Base-by-base conservation (phyloP, 148 eudicot genomes). In the Simmondsia chinensis region DNA sequence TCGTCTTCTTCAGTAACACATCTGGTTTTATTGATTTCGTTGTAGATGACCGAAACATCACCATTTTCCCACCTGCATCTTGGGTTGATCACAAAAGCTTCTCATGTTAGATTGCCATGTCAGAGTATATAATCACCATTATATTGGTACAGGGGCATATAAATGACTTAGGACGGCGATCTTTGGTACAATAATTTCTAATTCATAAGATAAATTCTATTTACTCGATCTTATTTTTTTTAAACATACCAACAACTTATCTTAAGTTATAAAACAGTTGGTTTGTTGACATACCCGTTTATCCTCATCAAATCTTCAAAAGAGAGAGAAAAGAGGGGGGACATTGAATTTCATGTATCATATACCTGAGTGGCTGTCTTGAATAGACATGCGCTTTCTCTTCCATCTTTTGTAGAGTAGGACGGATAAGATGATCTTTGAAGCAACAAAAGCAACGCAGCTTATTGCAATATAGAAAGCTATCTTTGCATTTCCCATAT, bases 1-100 rank as follows among this genome's bases (percentile, higher is more conserved):
- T 63, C 13, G 71, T 70, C 60, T 65, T 81, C 70, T 79, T 79
- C 64, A 89, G 44, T 39, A 89, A 76, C 35, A 46, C 44, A n/a
- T 68, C 64, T 2, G 72, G 15, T 27, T 74, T 78, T 1, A 84
- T 22, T 27, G 93, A 63, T 50, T 73, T 79, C 33, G 49, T 59
- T 45, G 46, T 72, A 33, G 79, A 30, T 12, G 93, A 73, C 65
- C 78, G 60, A 23, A 84, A 82, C 65, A 89, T 73, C 23, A 85
- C 93, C 60, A 89, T 76, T 44, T 85, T 81, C 15, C 95, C 97
- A 59, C 93, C 97, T 89, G 85, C n/a, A 36, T 64, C 31, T 40
- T 6, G 1, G 5, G n/a, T n/a, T n/a, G n/a, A n/a, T n/a, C n/a
- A n/a, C n/a, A n/a, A n/a, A n/a, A n/a, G n/a, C n/a, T n/a, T n/a